Conservation (phyloP, 495 filamentous ascomycete species). For the Friedmanniomyces endolithicus region DNA sequence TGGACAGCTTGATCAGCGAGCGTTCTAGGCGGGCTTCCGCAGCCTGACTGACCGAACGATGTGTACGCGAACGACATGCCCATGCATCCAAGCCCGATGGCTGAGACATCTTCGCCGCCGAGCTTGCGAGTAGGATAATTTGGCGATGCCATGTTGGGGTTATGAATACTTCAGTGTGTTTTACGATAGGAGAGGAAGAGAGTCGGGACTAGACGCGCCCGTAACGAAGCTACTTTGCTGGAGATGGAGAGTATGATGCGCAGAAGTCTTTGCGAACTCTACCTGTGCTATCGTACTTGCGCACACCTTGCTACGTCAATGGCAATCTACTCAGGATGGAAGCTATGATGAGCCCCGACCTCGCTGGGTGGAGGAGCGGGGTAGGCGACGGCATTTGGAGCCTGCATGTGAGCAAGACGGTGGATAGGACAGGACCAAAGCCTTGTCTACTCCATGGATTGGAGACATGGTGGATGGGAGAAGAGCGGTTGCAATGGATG, state of each 20-base stretch:
- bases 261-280: background rate
- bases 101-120: constrained; percentile 30
- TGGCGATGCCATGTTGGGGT: constrained; percentile 6
- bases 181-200: background rate
- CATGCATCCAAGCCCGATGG: constrained; percentile 35
- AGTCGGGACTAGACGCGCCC: background rate
- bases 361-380: background rate
- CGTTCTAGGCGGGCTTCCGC: background rate
- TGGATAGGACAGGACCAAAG: no score
- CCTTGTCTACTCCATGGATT: no score
- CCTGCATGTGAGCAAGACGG: no score
- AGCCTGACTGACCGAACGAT: background rate
- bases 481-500: no score
- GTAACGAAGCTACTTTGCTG: no score
- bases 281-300: background rate
- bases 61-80: constrained; percentile 28
- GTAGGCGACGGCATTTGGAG: background rate
- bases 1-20: constrained; percentile 8
- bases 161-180: no score
- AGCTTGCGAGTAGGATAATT: constrained; percentile 30
- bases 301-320: background rate
- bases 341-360: background rate
- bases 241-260: no score
- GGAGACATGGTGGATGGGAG: no score
- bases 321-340: background rate